phyloP scores from a whole-genome alignment of 2,329 filamentous ascomycete genomes.

The Tolypocladium capitatum region DNA sequence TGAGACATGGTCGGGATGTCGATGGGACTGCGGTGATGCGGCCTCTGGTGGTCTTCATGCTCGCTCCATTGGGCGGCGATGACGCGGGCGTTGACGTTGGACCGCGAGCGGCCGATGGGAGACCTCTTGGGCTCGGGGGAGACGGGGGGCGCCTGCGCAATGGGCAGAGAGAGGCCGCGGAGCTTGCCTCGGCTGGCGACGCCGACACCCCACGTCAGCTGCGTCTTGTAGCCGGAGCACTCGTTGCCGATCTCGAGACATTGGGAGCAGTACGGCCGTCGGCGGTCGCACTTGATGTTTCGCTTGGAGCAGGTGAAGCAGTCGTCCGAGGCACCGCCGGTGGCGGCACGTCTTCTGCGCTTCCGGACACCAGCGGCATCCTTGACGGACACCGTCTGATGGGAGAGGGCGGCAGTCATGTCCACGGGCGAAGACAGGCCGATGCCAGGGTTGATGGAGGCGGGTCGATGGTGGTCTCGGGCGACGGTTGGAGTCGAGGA shows the following conservation, averaged over 20 bases:
- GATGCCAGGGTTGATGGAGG: background rate
- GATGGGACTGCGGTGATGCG: conserved; percentile 17
- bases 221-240: conserved; percentile 93
- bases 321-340: conserved; percentile 82
- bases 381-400: conserved; percentile 31
- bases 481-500: background rate
- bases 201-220: conserved; percentile 90
- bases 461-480: background rate
- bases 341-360: conserved; percentile 75
- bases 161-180: conserved; percentile 66
- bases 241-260: conserved; percentile 86
- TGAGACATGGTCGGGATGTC: conserved; percentile 20
- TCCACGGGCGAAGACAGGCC: conserved; percentile 2
- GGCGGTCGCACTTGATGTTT: conserved; percentile 74
- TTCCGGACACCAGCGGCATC: conserved; percentile 44
- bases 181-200: conserved; percentile 93
- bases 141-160: conserved; percentile 47
- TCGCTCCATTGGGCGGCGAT: conserved; percentile 15
- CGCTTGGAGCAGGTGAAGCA: conserved; percentile 88
- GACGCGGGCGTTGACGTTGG: conserved; percentile 27
- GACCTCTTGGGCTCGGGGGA: conserved; percentile 35
- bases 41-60: conserved; percentile 20
- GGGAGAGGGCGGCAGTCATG: conserved; percentile 37
- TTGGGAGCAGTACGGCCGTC: conserved; percentile 87
- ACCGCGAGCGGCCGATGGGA: conserved; percentile 27